Conservation (phyloP, 2,329 filamentous ascomycete species). For the Neonectria magnoliae region DNA sequence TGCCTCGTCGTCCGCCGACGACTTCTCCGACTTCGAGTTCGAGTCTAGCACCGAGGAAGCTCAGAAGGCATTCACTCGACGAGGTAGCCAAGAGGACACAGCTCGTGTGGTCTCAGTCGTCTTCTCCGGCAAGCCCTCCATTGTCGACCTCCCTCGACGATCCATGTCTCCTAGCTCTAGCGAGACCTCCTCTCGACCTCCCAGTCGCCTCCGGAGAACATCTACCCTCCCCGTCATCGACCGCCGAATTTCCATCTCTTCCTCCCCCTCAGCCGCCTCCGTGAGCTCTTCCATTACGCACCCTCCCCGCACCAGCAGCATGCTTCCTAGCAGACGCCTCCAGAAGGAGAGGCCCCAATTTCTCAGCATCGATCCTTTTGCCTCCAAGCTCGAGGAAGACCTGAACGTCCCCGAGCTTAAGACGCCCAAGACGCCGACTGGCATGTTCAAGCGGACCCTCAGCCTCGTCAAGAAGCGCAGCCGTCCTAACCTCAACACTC, state of each 20-base stretch:
- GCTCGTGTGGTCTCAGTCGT: conserved; percentile 69
- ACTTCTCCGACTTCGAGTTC: conserved; percentile 65
- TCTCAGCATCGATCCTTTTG: conserved; percentile 65
- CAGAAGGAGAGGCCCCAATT: conserved; percentile 57
- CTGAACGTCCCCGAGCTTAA: conserved; percentile 34
- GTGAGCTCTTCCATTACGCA: conserved; percentile 42
- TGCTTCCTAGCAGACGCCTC: conserved; percentile 48
- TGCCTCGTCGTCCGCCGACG: conserved; percentile 69
- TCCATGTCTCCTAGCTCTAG: conserved; percentile 56
- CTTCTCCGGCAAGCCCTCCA: conserved; percentile 67
- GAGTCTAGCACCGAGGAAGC: conserved; percentile 56
- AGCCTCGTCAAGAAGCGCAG: conserved; percentile 66
- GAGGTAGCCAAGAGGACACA: conserved; percentile 62
- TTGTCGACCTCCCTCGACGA: conserved; percentile 61
- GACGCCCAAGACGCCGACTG: conserved; percentile 52
- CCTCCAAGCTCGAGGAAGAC: conserved; percentile 45
- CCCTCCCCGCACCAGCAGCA: conserved; percentile 56
- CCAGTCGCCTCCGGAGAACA: conserved; percentile 43
- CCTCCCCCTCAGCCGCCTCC: conserved; percentile 44
- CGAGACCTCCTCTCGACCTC: conserved; percentile 35
- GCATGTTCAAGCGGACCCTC: conserved; percentile 63
- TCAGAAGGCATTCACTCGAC: conserved; percentile 40
- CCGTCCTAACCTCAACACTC: conserved; percentile 56
- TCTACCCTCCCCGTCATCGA: conserved; percentile 47
- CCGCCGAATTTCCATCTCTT: conserved; percentile 47